phyloP scores from a whole-genome alignment of 495 filamentous ascomycete species.

The Xylaria bambusicola region DNA sequence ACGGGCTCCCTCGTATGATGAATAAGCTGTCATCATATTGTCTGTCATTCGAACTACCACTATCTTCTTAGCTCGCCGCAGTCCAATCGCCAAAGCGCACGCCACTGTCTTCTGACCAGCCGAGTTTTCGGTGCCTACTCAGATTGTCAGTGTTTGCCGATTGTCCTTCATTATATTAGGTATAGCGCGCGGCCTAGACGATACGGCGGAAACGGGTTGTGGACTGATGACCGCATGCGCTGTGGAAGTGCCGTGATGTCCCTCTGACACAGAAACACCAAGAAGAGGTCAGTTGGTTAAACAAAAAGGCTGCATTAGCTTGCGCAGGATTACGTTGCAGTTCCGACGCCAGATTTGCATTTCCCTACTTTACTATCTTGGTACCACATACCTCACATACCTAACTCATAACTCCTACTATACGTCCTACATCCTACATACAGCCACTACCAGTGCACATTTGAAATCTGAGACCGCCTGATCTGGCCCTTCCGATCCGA shows the following conservation, averaged over 20 bases:
- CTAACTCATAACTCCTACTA: too few species aligned
- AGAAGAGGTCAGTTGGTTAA: slow-evolving; percentile 1
- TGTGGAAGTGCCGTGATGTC: slow-evolving; percentile 3
- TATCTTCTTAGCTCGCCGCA: not conserved
- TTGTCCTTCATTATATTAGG: not conserved
- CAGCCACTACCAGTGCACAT: too few species aligned
- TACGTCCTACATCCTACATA: too few species aligned
- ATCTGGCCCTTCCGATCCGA: slow-evolving; percentile 4
- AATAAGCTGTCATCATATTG: not conserved
- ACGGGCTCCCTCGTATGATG: not conserved
- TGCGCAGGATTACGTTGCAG: slow-evolving; percentile 11
- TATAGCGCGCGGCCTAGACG: not conserved
- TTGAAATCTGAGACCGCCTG: slow-evolving; percentile 14
- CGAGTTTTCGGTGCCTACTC: slow-evolving; percentile 9
- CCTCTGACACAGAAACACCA: slow-evolving; percentile 12
- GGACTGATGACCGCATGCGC: slow-evolving; percentile 17
- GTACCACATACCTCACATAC: not conserved
- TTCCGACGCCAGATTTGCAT: slow-evolving; percentile 14
- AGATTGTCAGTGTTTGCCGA: not conserved
- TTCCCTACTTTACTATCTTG: too few species aligned
- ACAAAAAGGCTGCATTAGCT: slow-evolving; percentile 9
- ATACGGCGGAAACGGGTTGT: slow-evolving; percentile 2
- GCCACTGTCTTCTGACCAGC: slow-evolving; percentile 11
- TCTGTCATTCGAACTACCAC: not conserved
- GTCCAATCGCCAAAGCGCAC: not conserved